phyloP scores from a whole-genome alignment of 352 stramenopile species.

The Pythium aquatile region DNA sequence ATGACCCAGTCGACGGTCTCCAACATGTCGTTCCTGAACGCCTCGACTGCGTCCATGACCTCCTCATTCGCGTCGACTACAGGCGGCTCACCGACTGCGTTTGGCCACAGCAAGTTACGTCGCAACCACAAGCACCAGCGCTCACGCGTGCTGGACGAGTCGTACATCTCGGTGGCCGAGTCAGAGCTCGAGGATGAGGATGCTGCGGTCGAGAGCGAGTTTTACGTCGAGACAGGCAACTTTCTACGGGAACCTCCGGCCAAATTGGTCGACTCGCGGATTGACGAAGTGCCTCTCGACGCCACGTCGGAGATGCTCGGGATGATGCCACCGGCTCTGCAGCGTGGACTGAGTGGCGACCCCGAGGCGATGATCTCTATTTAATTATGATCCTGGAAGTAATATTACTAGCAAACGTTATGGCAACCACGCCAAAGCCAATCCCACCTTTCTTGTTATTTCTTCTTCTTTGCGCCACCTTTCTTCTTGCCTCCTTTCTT shows the following conservation, averaged over 20 bases:
- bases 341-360: slow-evolving; percentile 20
- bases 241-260: slow-evolving; percentile 23
- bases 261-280: slow-evolving; percentile 22
- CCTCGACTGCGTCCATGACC: slow-evolving; percentile 20
- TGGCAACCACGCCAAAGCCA: background rate
- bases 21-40: slow-evolving; percentile 28
- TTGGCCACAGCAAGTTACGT: slow-evolving; percentile 19
- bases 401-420: slow-evolving; percentile 1
- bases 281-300: slow-evolving; percentile 25
- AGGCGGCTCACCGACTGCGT: slow-evolving; percentile 18
- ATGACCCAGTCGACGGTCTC: slow-evolving; percentile 27
- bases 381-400: slow-evolving; percentile 21
- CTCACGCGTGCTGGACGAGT: slow-evolving; percentile 23
- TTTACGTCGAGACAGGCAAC: slow-evolving; percentile 28
- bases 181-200: slow-evolving; percentile 31
- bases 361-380: slow-evolving; percentile 32
- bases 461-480: slow-evolving; percentile 63
- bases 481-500: slow-evolving; percentile 82
- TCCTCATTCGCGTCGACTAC: slow-evolving; percentile 18
- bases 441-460: slow-evolving; percentile 20
- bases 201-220: slow-evolving; percentile 21
- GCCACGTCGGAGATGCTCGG: background rate
- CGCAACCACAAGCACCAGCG: slow-evolving; percentile 11
- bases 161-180: slow-evolving; percentile 30
- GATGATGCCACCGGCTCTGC: slow-evolving; percentile 12